These are phyloP conservation scores for Lophiotrema nucula DNA, from an alignment of 495 filamentous ascomycete genomes.

Conservation along the genomic window DNA sequence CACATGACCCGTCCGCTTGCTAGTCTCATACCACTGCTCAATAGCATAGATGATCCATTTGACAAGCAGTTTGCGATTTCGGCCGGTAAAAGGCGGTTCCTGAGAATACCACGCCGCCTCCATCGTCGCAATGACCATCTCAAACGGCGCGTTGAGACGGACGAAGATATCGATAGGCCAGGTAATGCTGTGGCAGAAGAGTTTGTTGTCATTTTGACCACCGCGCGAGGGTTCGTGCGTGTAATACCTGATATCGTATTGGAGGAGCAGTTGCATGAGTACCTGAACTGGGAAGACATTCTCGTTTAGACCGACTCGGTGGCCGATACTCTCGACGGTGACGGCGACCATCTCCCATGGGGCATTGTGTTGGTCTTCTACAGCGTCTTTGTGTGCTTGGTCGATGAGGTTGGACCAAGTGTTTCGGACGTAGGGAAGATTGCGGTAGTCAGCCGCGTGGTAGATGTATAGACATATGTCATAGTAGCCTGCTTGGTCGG, in stretches of 20 bases:
- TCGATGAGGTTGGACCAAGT: constrained; percentile 85
- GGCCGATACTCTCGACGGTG: constrained; percentile 71
- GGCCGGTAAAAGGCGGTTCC: constrained; percentile 75
- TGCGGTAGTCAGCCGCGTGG: constrained; percentile 82
- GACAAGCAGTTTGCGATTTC: constrained; percentile 58
- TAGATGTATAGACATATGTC: constrained; percentile 92
- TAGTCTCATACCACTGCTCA: constrained; percentile 62
- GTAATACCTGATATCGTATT: constrained; percentile 20
- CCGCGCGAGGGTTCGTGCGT: background rate
- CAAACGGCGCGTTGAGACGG: constrained; percentile 69
- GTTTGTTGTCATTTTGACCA: background rate
- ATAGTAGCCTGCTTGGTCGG: constrained; percentile 83
- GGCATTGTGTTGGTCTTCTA: constrained; percentile 50
- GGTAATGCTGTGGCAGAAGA: constrained; percentile 48
- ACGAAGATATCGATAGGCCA: constrained; percentile 86
- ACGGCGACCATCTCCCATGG: constrained; percentile 80
- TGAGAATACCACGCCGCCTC: constrained; percentile 82
- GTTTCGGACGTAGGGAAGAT: constrained; percentile 70
- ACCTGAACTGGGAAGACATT: constrained; percentile 76
- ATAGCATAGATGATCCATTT: constrained; percentile 63
- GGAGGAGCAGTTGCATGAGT: constrained; percentile 68
- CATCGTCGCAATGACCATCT: constrained; percentile 71
- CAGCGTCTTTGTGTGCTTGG: constrained; percentile 63
- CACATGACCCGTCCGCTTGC: constrained; percentile 49
- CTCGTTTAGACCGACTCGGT: constrained; percentile 73